Base-by-base conservation (phyloP, 345 rosid genomes). In the Boechera retrofracta region DNA sequence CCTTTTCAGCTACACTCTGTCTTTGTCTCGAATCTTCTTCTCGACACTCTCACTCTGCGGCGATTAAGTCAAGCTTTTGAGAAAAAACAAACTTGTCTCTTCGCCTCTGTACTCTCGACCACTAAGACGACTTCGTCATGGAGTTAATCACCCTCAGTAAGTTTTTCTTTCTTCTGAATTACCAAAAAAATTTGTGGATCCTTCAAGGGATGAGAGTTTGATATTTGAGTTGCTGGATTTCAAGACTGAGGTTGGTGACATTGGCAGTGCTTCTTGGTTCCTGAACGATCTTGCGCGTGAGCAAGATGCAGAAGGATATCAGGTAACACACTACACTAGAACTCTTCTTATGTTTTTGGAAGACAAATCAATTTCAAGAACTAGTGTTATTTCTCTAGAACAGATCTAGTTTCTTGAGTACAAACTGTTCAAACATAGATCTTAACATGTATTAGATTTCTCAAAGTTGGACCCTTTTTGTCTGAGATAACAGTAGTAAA, bases 141-240 rank as follows among this genome's bases (percentile, higher is more conserved):
- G 16, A 16, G 16, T 16, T 16, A 16, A 16, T 16, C 16, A 16
- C 16, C 16, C 16, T 16, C 16, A 16, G 16, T 16, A 16, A 16
- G 16, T 16, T 16, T 16, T 16, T 16, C 16, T 16, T 16, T 16
- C 16, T 16, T 16, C 16, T 16, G 16, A 16, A 16, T 16, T 16
- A 16, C 16, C 16, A 16, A 16, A 16, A 16, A 16, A 16, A 16
- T 89, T 87, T 81, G 90, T 73, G 74, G 97, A 91, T 80, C 96
- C 90, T 59, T 73, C 87, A 1, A 89, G 96, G 5, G 94, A 94
- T 54, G 92, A 91, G 81, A 94, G 97, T 87, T 91, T 94, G 83
- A 76, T 88, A 35, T 82, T 89, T 65, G 97, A 94, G 91, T 83
- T 91, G 5, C 49, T 91, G 49, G 98, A 94, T 58, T 83, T 82